Evolutionary conservation across 2,329 filamentous ascomycete genomes (phyloP).

Genomic region (Gaeumannomyces sp.): DNA sequence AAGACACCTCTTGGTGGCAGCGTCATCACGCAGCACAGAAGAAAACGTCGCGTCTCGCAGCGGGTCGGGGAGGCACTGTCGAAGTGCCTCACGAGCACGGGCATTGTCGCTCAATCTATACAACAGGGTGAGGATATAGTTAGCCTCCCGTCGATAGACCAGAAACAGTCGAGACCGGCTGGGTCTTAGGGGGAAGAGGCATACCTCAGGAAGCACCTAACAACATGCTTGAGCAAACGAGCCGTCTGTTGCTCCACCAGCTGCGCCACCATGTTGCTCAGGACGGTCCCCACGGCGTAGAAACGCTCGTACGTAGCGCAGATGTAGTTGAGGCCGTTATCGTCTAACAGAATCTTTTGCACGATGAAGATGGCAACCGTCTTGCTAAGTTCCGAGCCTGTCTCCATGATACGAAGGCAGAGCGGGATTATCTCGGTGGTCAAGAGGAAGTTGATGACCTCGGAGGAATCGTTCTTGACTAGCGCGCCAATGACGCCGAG

Average conservation of each 20-base stretch:
- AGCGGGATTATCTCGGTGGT: constrained; percentile 98
- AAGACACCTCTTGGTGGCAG: constrained; percentile 93
- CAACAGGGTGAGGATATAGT: background rate
- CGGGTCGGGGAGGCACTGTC: constrained; percentile 96
- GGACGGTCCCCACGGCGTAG: constrained; percentile 92
- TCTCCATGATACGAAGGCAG: constrained; percentile 98
- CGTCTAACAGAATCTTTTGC: constrained; percentile 95
- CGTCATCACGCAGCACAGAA: constrained; percentile 91
- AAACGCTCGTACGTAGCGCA: constrained; percentile 98
- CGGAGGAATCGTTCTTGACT: constrained; percentile 97
- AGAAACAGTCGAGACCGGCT: background rate
- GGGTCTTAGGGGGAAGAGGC: constrained; percentile 22
- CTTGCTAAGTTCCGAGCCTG: constrained; percentile 95
- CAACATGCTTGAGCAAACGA: constrained; percentile 91
- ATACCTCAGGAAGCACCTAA: constrained; percentile 91
- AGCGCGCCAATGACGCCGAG: constrained; percentile 94
- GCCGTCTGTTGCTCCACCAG: constrained; percentile 97
- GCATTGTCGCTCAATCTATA: constrained; percentile 91
- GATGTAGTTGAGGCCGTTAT: constrained; percentile 95
- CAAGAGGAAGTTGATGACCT: constrained; percentile 97
- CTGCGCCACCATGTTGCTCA: constrained; percentile 98
- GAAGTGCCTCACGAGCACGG: constrained; percentile 84
- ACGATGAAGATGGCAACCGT: constrained; percentile 99
- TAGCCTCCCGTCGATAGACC: background rate
- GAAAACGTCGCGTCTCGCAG: constrained; percentile 97